phyloP scores from a whole-genome alignment of 345 rosid genomes.

The Populus deltoides region DNA sequence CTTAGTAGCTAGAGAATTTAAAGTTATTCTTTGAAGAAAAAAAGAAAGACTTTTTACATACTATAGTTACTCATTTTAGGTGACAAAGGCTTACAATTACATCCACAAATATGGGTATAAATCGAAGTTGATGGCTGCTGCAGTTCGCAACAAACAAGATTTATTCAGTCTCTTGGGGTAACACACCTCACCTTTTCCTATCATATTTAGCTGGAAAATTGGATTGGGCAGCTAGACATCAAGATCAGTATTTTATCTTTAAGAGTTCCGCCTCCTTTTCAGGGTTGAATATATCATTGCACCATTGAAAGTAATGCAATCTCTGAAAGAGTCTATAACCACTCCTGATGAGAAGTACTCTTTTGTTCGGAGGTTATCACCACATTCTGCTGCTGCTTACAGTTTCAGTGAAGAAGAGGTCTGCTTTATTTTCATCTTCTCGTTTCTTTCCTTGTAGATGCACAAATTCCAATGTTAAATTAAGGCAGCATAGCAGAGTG shows the following conservation, averaged over 20 bases:
- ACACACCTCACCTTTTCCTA: not conserved
- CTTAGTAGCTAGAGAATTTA: no score
- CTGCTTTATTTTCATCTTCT: slow-evolving; percentile 17
- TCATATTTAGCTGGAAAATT: not conserved
- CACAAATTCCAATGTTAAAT: not conserved
- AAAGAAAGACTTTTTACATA: not conserved
- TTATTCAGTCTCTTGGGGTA: slow-evolving; percentile 92
- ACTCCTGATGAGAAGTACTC: slow-evolving; percentile 80
- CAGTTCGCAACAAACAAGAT: slow-evolving; percentile 95
- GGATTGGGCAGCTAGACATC: slow-evolving; percentile 3
- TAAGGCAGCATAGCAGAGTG: no score
- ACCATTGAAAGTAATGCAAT: slow-evolving; percentile 81
- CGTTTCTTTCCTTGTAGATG: not conserved
- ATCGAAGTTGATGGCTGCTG: slow-evolving; percentile 97
- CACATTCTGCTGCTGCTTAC: slow-evolving; percentile 63
- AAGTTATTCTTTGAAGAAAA: no score
- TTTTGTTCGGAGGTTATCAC: slow-evolving; percentile 62
- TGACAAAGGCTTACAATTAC: slow-evolving; percentile 71
- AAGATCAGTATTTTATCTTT: slow-evolving; percentile 1
- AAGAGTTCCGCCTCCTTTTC: slow-evolving; percentile 18
- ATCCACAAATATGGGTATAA: slow-evolving; percentile 90
- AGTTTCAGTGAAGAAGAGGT: slow-evolving; percentile 84
- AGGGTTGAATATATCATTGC: slow-evolving; percentile 94
- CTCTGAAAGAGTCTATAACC: slow-evolving; percentile 71
- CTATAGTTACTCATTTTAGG: slow-evolving; percentile 31